Evolutionary conservation across 2,329 filamentous ascomycete genomes (phyloP), one percentile per base, ranked within the genome.

Genomic region (Diaporthe aspalathi): DNA sequence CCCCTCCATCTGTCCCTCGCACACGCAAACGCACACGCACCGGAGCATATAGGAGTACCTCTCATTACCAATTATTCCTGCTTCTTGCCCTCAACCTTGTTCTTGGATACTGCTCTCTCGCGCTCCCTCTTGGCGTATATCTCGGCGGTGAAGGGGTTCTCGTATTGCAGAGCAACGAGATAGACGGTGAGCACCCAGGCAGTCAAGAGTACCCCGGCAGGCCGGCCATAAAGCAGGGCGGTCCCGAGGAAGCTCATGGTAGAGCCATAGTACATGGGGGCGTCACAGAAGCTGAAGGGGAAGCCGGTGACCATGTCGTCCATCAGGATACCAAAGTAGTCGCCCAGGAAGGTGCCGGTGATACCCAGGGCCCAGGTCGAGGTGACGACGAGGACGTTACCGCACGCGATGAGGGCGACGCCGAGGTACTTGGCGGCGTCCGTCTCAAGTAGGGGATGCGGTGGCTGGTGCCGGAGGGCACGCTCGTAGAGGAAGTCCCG

Each of bases 301-400:
- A 99, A 99, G 17, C 93, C 92, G 16, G 94, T 97, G 67, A 99
- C 95, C 78, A 95, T 95, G 76, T 92, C 85, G 80, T 98, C 95
- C 94, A 98, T 97, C 75, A 99, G 87, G 81, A 98, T 98, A 76
- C 96, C 96, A 80, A 98, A 99, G 87, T 99, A 99, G 85, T 99
- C 96, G 76, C 96, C 96, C 45, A 99, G 87, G 81, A 98, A 99
- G 47, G 96, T 99, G 74, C 96, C 96, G 0, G 94, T 98, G 78
- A 99, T 90, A 71, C 96, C 96, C 50, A 99, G 90, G 43, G 91
- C 93, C 90, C 91, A 98, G 83, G 97, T 98, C 73, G 93, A 96
- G 43, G 92, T 92, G 65, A 98, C 77, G 63, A 99, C 96, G 45
- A 99, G 90, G 66, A 92, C 82, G 81, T 97, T 98, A 71, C 96